Percentiles rank a stretch among this genome's conserved stretches.
These are phyloP conservation scores for Ophioceras dolichostomum DNA, from an alignment of 2,329 filamentous ascomycete genomes.

Conservation along the genomic window DNA sequence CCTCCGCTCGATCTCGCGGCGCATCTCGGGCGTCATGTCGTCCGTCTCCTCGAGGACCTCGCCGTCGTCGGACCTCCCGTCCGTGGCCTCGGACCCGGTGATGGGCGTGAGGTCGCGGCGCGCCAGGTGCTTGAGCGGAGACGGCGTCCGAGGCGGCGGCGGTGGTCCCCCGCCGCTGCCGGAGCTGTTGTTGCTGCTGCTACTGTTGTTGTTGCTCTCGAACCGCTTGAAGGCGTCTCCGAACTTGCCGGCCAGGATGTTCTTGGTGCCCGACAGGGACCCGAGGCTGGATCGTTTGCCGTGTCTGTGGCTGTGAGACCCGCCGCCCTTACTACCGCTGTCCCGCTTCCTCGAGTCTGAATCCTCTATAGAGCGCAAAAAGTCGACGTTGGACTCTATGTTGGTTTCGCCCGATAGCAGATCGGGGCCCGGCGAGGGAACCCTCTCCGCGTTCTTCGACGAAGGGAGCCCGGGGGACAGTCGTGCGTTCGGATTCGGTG, in stretches of 20 bases:
- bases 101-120: slow-evolving; percentile 54
- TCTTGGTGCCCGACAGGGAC: slow-evolving; percentile 63
- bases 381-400: slow-evolving; percentile 73
- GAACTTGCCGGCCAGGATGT: slow-evolving; percentile 75
- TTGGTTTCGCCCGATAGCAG: slow-evolving; percentile 42
- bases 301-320: slow-evolving; percentile 36
- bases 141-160: slow-evolving; percentile 28
- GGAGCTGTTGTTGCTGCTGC: slow-evolving; percentile 23
- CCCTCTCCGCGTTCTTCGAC: slow-evolving; percentile 21
- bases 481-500: slow-evolving; percentile 28
- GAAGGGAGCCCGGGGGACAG: slow-evolving; percentile 21
- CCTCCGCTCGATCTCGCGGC: slow-evolving; percentile 75
- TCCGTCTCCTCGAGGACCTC: slow-evolving; percentile 54
- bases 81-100: slow-evolving; percentile 62
- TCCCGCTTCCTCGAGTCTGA: slow-evolving; percentile 36
- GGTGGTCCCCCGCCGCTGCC: no score
- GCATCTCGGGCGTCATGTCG: slow-evolving; percentile 73
- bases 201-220: slow-evolving; percentile 40
- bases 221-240: slow-evolving; percentile 91
- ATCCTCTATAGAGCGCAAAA: slow-evolving; percentile 61
- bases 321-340: slow-evolving; percentile 20
- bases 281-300: slow-evolving; percentile 64
- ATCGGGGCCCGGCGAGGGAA: slow-evolving; percentile 27
- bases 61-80: slow-evolving; percentile 56
- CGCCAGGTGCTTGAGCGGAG: slow-evolving; percentile 34